Evolutionary conservation across 2,329 filamentous ascomycete genomes (phyloP).

Genomic region (Reticulascus tulasneorum): DNA sequence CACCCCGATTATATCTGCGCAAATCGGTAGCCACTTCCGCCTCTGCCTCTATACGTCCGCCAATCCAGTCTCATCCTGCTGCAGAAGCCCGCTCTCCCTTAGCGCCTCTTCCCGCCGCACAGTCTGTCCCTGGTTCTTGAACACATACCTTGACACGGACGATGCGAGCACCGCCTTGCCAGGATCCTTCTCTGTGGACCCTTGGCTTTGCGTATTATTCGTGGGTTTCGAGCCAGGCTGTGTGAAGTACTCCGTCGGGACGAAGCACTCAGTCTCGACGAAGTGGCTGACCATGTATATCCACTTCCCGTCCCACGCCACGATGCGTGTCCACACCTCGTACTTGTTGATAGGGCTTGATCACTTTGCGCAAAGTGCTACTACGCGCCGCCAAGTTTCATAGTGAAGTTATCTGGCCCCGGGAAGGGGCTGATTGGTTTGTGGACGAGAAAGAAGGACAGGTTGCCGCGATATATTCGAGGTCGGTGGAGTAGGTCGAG

Average conservation of each 20-base stretch:
- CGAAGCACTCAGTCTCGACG: constrained; percentile 56
- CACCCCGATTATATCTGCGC: constrained; percentile 4
- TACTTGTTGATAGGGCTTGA: constrained; percentile 10
- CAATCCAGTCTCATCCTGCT: constrained; percentile 33
- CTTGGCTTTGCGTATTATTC: not conserved
- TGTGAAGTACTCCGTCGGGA: constrained; percentile 46
- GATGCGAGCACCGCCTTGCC: constrained; percentile 66
- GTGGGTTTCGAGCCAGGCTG: constrained; percentile 7
- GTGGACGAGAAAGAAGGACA: constrained; percentile 66
- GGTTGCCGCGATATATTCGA: constrained; percentile 80
- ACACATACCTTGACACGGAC: constrained; percentile 73
- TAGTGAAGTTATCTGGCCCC: constrained; percentile 49
- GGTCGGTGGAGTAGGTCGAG: constrained; percentile 83
- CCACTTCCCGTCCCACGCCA: constrained; percentile 75
- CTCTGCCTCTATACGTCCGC: constrained; percentile 3
- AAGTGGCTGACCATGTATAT: constrained; percentile 72
- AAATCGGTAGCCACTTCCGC: constrained; percentile 1
- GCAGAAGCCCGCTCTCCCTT: constrained; percentile 67
- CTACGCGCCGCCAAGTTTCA: constrained; percentile 36
- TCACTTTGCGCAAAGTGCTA: constrained; percentile 10
- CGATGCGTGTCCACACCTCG: constrained; percentile 9
- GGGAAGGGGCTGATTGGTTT: constrained; percentile 23
- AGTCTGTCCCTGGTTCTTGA: constrained; percentile 77
- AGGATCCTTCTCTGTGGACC: constrained; percentile 30
- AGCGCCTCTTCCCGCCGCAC: constrained; percentile 76